A percentile compares a stretch with the other conserved stretches of the same genome.
phyloP scores from a whole-genome alignment of 2,329 filamentous ascomycete species.

The Diplodia intermedia region DNA sequence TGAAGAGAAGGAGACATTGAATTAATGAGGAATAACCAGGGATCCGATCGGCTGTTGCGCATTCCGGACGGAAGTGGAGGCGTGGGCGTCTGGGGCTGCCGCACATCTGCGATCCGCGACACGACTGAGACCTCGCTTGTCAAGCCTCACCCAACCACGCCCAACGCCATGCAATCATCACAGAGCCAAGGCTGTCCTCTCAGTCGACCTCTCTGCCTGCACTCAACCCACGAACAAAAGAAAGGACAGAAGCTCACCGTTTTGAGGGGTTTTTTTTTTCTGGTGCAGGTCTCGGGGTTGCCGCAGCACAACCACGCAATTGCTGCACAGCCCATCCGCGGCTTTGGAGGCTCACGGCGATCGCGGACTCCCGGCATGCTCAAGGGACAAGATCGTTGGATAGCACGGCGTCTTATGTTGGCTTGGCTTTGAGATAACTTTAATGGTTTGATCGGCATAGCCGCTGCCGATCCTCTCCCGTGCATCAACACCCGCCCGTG shows the following conservation, averaged over 20 bases:
- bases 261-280: not conserved
- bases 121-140: slow-evolving; percentile 26
- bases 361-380: too few species aligned
- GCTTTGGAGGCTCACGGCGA: not conserved
- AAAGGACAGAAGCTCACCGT: not conserved
- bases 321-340: not conserved
- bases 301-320: not conserved
- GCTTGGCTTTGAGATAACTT: slow-evolving; percentile 27
- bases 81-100: slow-evolving; percentile 23
- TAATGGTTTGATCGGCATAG: slow-evolving; percentile 20
- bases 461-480: slow-evolving; percentile 11
- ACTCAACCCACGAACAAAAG: not conserved
- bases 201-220: not conserved
- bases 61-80: slow-evolving; percentile 13
- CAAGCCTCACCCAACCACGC: slow-evolving; percentile 16
- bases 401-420: slow-evolving; percentile 4
- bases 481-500: slow-evolving; percentile 18
- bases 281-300: not conserved
- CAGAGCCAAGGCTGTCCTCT: not conserved
- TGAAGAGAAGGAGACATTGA: not conserved
- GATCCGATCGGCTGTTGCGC: slow-evolving; percentile 7
- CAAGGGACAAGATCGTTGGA: slow-evolving; percentile 4
- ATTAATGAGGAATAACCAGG: slow-evolving; percentile 4
- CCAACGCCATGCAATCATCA: slow-evolving; percentile 5
- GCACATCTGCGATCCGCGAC: slow-evolving; percentile 27